Conservation (phyloP, 306 rosid species). For the Citrullus mucosospermus region DNA sequence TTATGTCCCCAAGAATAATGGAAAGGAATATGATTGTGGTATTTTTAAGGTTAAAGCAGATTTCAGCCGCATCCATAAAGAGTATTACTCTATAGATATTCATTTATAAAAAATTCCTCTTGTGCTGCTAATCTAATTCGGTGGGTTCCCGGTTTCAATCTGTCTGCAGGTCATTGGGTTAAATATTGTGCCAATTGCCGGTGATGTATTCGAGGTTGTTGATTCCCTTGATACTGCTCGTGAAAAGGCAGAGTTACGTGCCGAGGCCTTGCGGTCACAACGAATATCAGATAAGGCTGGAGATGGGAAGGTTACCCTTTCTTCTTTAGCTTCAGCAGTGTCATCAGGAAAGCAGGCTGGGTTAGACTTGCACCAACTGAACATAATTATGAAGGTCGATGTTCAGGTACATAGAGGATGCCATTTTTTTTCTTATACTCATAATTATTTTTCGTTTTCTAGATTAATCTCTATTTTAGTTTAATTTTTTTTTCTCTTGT, state of each 20-base stretch:
- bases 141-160: background rate
- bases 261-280: conserved; percentile 54
- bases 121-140: background rate
- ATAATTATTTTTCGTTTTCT: background rate
- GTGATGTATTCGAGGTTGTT: conserved; percentile 86
- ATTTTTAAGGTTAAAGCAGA: background rate
- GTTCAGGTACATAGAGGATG: conserved; percentile 55
- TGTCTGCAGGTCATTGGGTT: conserved; percentile 67
- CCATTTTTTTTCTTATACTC: background rate
- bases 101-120: background rate
- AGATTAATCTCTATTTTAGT: background rate
- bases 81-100: background rate
- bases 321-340: conserved; percentile 95
- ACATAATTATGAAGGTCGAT: conserved; percentile 86
- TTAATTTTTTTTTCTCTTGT: background rate
- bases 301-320: conserved; percentile 91
- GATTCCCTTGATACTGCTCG: conserved; percentile 81
- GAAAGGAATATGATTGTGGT: background rate
- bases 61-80: background rate
- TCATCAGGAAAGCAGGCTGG: conserved; percentile 76
- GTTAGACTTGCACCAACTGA: conserved; percentile 88
- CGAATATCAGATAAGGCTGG: conserved; percentile 97
- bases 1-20: background rate
- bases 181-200: conserved; percentile 84
- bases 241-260: conserved; percentile 76